Evolutionary conservation across 306 rosid genomes (phyloP), one percentile per base, ranked within the genome.

Genomic region (Lathyrus aphaca): DNA sequence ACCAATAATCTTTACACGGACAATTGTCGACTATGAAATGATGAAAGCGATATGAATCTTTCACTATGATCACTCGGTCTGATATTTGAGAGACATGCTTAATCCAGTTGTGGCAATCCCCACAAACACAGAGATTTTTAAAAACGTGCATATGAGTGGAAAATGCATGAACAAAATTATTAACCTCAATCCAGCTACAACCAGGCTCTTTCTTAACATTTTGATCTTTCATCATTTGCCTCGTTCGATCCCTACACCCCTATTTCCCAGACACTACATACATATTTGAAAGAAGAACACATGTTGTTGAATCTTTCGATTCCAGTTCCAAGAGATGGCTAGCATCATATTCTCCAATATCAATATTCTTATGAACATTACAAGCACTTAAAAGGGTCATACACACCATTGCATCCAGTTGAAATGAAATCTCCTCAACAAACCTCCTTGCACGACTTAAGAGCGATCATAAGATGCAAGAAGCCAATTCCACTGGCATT

Each of bases 191-290:
- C 97, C 97, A 91, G 77, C 96, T 91, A 48, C 83, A 89, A 18
- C 96, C 97, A 3, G 96, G 96, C 85, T 89, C 94, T 74, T 91
- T 91, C 78, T 82, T 89, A 51, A 91, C 98, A 56, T 91, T 88
- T 70, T 80, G 83, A 67, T 85, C 78, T 82, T 85, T 92, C 96
- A 92, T 92, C 73, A 86, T 81, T 73, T 77, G 77, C 86, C 97
- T 84, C 37, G 95, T 71, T 57, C 76, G 83, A 80, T 92, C 96
- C 89, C 95, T 82, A 57, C 73, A 75, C 69, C 67, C 82, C 96
- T 96, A 92, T 68, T 87, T 82, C 57, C 91, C 86, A 39, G 87
- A 68, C 78, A 87, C 85, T 11, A 96, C 97, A 73, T 89, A 92
- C 84, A 89, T 80, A 74, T 92, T 92, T 54, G 98, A 89, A 61